Base-by-base conservation (phyloP, 306 rosid species). In the Prunus dulcis region DNA sequence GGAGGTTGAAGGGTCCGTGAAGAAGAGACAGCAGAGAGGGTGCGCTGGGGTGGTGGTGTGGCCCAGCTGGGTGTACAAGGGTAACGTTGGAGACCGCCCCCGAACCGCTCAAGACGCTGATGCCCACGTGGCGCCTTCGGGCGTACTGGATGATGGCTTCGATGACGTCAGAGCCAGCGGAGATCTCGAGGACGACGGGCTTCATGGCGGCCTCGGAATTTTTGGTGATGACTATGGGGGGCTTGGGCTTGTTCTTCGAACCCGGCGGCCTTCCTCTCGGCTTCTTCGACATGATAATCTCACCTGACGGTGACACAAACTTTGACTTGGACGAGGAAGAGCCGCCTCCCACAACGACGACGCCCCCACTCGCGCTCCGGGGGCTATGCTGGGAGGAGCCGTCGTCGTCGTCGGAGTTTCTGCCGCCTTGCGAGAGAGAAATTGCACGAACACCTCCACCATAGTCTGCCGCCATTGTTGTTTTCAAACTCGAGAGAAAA, bases 201-300 rank as follows among this genome's bases (percentile, higher is more conserved):
- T 71, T 84, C 61, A 84, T 41, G 34, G 76, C 60, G 0, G 73
- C 53, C 2, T 82, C 81, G 2, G 50, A 49, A 5, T 83, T 86
- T 5, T 81, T 75, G 41, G 70, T 75, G 46, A 85, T 80, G 0
- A 86, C 51, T 2, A 89, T 11, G 8, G 97, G 89, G 11, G 85
- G 75, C 53, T 87, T 86, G 0, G 93, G 93, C 50, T 84, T 91
- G 80, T 91, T 91, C 82, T 85, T 88, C 0, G 97, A 88, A 0
- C 97, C 95, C 2, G 75, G 87, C 3, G 95, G 97, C 38, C 95
- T 84, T 2, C 95, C 97, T 52, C 91, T 80, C 1, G 86, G 88
- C 64, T 58, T 88, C 65, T 49, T 86, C 13, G 64, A 20, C 32
- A 41, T 6, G 62, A 25, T 14, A 18, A 32, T 28, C 65, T 9